A percentile compares a stretch with the other conserved stretches of the same genome.
These are phyloP conservation scores for Crithidia thermophila DNA, from an alignment of 208 protist genomes.

Conservation along the genomic window DNA sequence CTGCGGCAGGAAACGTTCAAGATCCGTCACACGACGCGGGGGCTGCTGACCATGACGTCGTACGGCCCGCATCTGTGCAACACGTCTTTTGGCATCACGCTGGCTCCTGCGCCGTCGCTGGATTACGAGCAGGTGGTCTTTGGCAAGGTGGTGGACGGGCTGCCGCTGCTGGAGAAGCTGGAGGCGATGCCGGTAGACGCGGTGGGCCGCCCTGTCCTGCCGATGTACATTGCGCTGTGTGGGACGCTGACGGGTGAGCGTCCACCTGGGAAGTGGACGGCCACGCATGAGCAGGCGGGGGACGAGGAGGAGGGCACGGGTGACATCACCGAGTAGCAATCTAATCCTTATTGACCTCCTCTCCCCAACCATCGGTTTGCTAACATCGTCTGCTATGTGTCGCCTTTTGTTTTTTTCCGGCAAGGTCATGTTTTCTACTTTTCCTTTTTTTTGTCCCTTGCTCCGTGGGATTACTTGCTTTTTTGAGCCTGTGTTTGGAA, in stretches of 20 bases:
- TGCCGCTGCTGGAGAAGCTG: constrained; percentile 70
- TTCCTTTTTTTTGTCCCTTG: background rate
- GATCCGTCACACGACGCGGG: constrained; percentile 79
- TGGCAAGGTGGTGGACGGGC: constrained; percentile 88
- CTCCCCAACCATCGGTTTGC: background rate
- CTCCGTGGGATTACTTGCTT: background rate
- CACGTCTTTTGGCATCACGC: constrained; percentile 79
- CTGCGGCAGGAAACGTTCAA: constrained; percentile 91
- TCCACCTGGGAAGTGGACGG: constrained; percentile 49
- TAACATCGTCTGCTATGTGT: background rate
- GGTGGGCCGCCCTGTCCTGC: constrained; percentile 54
- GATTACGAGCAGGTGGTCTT: constrained; percentile 97
- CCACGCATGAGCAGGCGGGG: background rate
- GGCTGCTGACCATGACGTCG: constrained; percentile 90
- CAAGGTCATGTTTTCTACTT: background rate
- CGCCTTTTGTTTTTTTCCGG: background rate
- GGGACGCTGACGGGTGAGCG: constrained; percentile 70
- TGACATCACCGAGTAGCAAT: constrained; percentile 11
- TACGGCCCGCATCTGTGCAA: constrained; percentile 72
- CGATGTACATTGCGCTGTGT: constrained; percentile 71
- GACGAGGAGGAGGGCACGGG: constrained; percentile 15
- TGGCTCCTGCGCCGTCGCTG: constrained; percentile 56
- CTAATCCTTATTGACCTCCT: background rate
- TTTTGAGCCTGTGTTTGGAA: constrained; percentile 2
- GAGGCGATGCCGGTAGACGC: constrained; percentile 68